Evolutionary conservation across 23 red algal genomes (phyloP).

Genomic region (Gracilaria gracilis): DNA sequence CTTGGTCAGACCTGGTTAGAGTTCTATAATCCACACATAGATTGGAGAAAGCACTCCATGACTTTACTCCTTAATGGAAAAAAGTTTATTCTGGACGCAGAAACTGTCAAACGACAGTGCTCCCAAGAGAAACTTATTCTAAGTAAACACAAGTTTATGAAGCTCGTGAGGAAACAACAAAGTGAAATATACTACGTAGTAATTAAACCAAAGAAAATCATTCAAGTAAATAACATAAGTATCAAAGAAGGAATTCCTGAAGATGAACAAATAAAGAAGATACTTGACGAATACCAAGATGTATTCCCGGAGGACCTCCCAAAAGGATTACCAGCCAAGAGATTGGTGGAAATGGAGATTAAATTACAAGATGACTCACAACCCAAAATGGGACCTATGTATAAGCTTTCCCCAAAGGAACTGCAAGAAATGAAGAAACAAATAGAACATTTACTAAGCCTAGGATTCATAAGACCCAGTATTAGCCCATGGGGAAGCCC

Average conservation of each 20-base stretch:
- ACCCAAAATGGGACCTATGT: constrained; percentile 25
- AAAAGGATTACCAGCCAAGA: neutral
- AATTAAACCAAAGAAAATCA: too few relatives aligned
- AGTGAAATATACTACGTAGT: constrained; percentile 18
- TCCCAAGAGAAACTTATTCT: constrained; percentile 24
- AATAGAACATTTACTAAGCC: neutral
- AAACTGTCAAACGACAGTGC: constrained; percentile 9
- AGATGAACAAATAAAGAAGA: too few relatives aligned
- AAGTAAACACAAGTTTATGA: constrained; percentile 25
- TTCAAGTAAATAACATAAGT: too few relatives aligned
- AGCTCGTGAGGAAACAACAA: constrained; percentile 17
- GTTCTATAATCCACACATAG: constrained; percentile 5
- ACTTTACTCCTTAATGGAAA: neutral
- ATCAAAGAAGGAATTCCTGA: too few relatives aligned
- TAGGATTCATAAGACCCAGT: constrained; percentile 22
- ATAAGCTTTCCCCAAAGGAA: constrained; percentile 1
- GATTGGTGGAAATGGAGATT: constrained; percentile 41
- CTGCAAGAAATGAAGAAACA: constrained; percentile 30
- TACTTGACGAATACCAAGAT: too few relatives aligned
- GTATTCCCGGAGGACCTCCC: neutral
- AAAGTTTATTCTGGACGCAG: constrained; percentile 35
- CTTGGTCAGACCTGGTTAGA: constrained; percentile 9
- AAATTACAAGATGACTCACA: neutral
- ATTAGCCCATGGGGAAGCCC: constrained; percentile 44
- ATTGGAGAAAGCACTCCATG: constrained; percentile 37